phyloP scores from a whole-genome alignment of 1,139 yeast genomes.

The Taphrina communis region DNA sequence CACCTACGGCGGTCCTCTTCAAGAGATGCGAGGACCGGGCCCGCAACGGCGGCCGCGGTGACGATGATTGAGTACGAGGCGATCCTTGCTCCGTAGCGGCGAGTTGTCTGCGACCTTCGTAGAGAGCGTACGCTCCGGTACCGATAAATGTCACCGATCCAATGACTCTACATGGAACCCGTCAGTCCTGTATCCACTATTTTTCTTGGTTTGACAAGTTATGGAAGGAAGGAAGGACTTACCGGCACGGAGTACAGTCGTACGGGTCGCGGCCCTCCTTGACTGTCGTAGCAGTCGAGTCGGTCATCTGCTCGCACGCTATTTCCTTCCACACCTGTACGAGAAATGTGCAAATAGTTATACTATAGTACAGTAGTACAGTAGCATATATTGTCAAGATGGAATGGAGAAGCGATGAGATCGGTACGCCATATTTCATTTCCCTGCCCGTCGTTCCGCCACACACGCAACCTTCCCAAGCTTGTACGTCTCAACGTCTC shows the following conservation, averaged over 20 bases:
- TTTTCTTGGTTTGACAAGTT: not conserved
- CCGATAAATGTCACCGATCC: slow-evolving; percentile 36
- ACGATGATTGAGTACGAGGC: too few relatives aligned
- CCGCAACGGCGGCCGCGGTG: too few relatives aligned
- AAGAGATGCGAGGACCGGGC: slow-evolving; percentile 3
- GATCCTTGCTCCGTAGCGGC: not conserved
- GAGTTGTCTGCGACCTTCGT: slow-evolving; percentile 35
- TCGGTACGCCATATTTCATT: too few relatives aligned
- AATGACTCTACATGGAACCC: slow-evolving; percentile 10
- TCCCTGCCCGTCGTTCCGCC: too few relatives aligned
- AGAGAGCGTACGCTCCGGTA: slow-evolving; percentile 33
- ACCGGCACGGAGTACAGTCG: slow-evolving; percentile 34
- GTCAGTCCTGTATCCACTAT: not conserved
- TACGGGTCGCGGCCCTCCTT: slow-evolving; percentile 7
- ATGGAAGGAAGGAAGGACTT: not conserved
- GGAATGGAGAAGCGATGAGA: too few relatives aligned
- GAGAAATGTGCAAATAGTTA: too few relatives aligned
- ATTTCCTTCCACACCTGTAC: too few relatives aligned
- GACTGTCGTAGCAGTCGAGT: not conserved
- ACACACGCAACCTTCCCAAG: too few relatives aligned
- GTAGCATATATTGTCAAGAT: too few relatives aligned
- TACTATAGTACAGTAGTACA: too few relatives aligned
- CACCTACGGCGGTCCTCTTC: slow-evolving; percentile 10
- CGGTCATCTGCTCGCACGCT: too few relatives aligned
- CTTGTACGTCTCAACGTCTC: too few relatives aligned